Base-by-base conservation (phyloP, 1,284 basidiomycete species). In the Mycosarcoma mackinlayi region DNA sequence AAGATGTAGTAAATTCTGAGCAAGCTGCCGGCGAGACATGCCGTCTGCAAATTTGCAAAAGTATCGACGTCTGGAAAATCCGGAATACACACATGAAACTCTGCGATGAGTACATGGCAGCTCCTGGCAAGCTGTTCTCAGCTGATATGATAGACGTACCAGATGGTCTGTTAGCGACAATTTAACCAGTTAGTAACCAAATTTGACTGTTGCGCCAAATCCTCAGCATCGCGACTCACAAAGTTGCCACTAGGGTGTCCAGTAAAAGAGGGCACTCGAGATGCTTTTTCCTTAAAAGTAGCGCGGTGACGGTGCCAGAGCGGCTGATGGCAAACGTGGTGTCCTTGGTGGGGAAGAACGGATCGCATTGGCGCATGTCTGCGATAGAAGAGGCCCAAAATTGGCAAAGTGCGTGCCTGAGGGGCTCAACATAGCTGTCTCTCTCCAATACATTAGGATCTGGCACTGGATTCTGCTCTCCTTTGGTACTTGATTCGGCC, bases 361-460 rank as follows among this genome's bases (percentile, higher is more conserved):
- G 45, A 54, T 65, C 62, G 31, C 55, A 58, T n/a, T 65, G 45
- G 2, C 30, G 55, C 50, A 65, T 53, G 9, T 65, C 62, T 9
- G 45, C 42, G 18, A 65, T n/a, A 3, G 50, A 53, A 11, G 51
- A 54, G 6, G 62, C 54, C 62, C 62, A 65, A 21, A 65, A 53
- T 18, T 31, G 31, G 30, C 37, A 52, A 1, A 11, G 42, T 16
- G 24, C 28, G 21, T 46, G 19, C 16, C 25, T 19, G 4, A 35
- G n/a, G 19, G 25, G 31, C 14, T 18, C 6, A 16, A 5, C 44
- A 0, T 18, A n/a, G n/a, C 28, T 40, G 19, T n/a, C 19, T 9
- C 24, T 27, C 4, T 4, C 35, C 9, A 24, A 21, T 11, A 1
- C 21, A 4, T 53, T 33, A 6, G 28, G 21, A 18, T 27, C 30